These are phyloP conservation scores for Saccharomycopsis fermentans DNA, from an alignment of 805 yeast genomes.

Conservation along the genomic window DNA sequence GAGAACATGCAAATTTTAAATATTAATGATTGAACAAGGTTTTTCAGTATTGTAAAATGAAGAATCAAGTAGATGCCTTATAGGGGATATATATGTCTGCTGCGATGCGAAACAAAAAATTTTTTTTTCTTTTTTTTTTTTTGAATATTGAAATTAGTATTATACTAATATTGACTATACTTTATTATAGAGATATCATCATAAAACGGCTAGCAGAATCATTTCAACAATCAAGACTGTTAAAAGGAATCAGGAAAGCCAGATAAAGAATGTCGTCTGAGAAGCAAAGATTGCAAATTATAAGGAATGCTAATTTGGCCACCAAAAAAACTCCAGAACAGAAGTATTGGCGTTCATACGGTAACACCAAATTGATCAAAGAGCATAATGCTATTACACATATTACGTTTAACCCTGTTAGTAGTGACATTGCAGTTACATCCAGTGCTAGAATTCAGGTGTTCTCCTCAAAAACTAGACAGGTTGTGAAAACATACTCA, in stretches of 20 bases:
- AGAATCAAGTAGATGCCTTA: not conserved
- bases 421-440: slow-evolving; percentile 90
- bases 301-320: slow-evolving; percentile 67
- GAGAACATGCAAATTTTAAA: not conserved
- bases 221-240: not conserved
- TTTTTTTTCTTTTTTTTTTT: not conserved
- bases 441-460: slow-evolving; percentile 87
- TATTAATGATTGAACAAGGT: not conserved
- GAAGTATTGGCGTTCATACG: slow-evolving; percentile 84
- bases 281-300: slow-evolving; percentile 52
- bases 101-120: not conserved
- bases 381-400: slow-evolving; percentile 89
- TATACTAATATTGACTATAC: not conserved
- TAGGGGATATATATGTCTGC: not conserved
- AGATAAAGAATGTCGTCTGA: slow-evolving; percentile 54
- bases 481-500: slow-evolving; percentile 74
- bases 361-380: slow-evolving; percentile 79
- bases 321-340: slow-evolving; percentile 86
- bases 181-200: not conserved
- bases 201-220: not conserved
- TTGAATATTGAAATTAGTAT: not conserved
- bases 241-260: not conserved
- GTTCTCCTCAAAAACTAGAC: slow-evolving; percentile 88
- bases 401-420: slow-evolving; percentile 73
- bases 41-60: not conserved